Conservation (phyloP, 2,329 filamentous ascomycete species). For the Nigrospora osmanthi region DNA sequence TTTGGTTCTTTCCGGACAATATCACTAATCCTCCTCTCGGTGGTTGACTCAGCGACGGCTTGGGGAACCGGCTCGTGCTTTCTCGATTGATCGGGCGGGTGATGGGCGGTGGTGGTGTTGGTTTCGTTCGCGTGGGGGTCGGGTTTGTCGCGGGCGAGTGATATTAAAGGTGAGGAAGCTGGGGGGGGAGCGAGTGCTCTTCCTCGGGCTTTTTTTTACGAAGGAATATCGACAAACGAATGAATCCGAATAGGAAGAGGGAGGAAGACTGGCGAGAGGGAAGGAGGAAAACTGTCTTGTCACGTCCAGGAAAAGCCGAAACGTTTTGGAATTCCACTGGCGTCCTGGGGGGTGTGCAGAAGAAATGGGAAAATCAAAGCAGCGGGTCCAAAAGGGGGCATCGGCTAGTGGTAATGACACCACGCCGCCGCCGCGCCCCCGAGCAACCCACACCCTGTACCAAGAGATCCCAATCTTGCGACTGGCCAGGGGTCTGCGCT, state of each 20-base stretch:
- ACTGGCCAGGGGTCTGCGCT: no score
- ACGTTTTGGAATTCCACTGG: constrained; percentile 24
- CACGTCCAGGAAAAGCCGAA: constrained; percentile 25
- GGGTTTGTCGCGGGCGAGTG: constrained; percentile 7
- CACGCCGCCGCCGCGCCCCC: no score
- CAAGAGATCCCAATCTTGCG: no score
- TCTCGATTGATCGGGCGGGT: constrained; percentile 4
- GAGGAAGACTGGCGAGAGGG: constrained; percentile 13
- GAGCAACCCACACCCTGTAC: no score
- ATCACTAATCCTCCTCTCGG: no score
- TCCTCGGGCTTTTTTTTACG: constrained; percentile 17
- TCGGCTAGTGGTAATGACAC: no score
- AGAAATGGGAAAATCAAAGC: neutral
- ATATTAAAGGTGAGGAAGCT: constrained; percentile 26
- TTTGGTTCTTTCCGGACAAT: no score
- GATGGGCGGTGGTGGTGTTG: constrained; percentile 8
- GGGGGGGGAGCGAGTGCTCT: constrained; percentile 22
- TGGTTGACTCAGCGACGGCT: no score
- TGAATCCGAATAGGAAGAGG: constrained; percentile 25
- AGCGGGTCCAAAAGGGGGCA: constrained; percentile 1
- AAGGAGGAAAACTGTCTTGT: constrained; percentile 18
- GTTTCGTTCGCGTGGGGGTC: constrained; percentile 2
- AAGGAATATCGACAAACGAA: constrained; percentile 28
- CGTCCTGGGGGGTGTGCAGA: neutral
- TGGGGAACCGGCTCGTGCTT: neutral